Percentiles rank a stretch among this genome's conserved stretches.
Conservation (phyloP, 2,329 filamentous ascomycete species). For the Colletotrichum abscissum region DNA sequence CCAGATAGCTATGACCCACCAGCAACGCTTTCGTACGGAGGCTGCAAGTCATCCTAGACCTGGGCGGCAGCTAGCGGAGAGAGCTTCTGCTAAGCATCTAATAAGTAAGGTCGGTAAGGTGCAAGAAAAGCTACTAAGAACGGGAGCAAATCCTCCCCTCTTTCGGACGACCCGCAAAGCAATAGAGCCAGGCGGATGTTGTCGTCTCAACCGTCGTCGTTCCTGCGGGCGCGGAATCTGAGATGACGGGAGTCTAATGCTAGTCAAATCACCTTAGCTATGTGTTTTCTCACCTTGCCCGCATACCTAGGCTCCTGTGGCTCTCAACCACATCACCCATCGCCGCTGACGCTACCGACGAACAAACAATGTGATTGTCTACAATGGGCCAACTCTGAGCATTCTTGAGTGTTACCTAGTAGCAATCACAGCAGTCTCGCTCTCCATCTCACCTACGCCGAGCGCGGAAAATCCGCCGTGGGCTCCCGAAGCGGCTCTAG, state of each 20-base stretch:
- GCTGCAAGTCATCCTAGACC: not conserved
- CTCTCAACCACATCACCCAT: not conserved
- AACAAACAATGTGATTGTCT: conserved; percentile 30
- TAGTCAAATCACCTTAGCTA: not conserved
- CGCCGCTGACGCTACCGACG: not conserved
- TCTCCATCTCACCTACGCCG: not conserved
- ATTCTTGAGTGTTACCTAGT: not conserved
- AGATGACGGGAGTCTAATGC: not conserved
- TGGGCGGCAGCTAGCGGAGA: not conserved
- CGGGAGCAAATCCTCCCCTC: not conserved
- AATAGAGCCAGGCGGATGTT: not conserved
- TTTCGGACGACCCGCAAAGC: not conserved
- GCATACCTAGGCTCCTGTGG: not conserved
- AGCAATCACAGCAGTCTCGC: not conserved
- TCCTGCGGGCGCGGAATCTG: not conserved
- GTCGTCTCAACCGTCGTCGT: conserved; percentile 16
- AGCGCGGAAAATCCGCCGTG: not conserved
- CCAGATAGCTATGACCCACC: not conserved
- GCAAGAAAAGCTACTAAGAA: no score
- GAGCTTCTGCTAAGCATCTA: not conserved
- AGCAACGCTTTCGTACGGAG: conserved; percentile 18
- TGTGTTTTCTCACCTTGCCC: no score
- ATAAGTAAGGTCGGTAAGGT: no score
- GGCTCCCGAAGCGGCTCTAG: conserved; percentile 3
- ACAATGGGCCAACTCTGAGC: not conserved